A percentile compares a stretch with the other conserved stretches of the same genome.
Conservation (phyloP, 208 protist species). For the Wallacemonas collosoma region DNA sequence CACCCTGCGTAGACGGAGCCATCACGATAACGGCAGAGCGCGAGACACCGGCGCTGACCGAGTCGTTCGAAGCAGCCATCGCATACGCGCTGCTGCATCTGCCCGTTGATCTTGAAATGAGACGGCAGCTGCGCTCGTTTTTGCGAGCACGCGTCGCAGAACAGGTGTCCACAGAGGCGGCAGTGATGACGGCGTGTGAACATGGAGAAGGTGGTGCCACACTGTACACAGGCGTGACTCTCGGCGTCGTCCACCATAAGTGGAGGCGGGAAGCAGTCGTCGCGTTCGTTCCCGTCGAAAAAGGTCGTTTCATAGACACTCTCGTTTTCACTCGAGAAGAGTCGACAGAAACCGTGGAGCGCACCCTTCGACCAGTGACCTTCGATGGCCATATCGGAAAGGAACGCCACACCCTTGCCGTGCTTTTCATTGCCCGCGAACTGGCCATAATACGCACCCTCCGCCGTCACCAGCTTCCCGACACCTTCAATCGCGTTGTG, state of each 20-base stretch:
- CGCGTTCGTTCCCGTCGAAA: conserved; percentile 74
- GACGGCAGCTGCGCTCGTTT: conserved; percentile 60
- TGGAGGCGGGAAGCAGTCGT: conserved; percentile 81
- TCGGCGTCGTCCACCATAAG: conserved; percentile 75
- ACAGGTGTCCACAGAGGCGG: conserved; percentile 90
- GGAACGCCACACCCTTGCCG: conserved; percentile 68
- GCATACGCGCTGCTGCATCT: conserved; percentile 63
- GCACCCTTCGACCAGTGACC: conserved; percentile 58
- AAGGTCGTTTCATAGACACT: conserved; percentile 76
- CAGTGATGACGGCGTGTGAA: conserved; percentile 93
- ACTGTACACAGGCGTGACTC: conserved; percentile 68
- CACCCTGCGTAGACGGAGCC: conserved; percentile 80
- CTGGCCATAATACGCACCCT: conserved; percentile 72
- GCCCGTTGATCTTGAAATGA: conserved; percentile 48
- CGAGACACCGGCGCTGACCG: conserved; percentile 72
- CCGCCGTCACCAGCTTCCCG: conserved; percentile 56
- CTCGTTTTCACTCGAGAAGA: conserved; percentile 6
- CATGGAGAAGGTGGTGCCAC: conserved; percentile 70
- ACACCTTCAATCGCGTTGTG: conserved; percentile 55
- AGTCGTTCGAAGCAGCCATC: conserved; percentile 70
- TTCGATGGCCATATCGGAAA: conserved; percentile 40
- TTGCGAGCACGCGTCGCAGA: conserved; percentile 89
- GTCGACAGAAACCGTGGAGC: conserved; percentile 50
- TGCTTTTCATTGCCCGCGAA: conserved; percentile 64
- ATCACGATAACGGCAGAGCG: conserved; percentile 56